These are phyloP conservation scores for Leccinellum albellum DNA, from an alignment of 768 basidiomycete genomes.

Conservation along the genomic window DNA sequence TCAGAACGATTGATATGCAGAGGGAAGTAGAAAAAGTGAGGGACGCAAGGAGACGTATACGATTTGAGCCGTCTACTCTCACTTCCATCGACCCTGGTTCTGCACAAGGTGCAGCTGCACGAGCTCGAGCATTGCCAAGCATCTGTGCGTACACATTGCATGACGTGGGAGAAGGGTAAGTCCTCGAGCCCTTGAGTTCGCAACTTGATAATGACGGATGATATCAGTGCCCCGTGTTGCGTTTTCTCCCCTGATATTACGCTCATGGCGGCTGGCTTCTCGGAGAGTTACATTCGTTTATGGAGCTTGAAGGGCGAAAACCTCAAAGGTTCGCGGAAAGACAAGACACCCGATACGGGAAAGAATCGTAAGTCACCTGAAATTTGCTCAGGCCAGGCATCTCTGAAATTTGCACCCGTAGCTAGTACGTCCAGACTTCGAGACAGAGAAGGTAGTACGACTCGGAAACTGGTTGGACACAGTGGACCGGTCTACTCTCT, in stretches of 20 bases:
- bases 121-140: conserved; percentile 77
- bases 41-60: conserved; percentile 89
- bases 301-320: conserved; percentile 96
- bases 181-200: conserved; percentile 1
- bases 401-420: conserved; percentile 26
- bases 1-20: conserved; percentile 83
- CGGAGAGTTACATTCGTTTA: conserved; percentile 90
- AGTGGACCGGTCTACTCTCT: conserved; percentile 95
- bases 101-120: conserved; percentile 49
- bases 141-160: conserved; percentile 95
- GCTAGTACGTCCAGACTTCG: conserved; percentile 56
- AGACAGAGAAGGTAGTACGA: conserved; percentile 75
- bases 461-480: conserved; percentile 95
- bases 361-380: conserved; percentile 57
- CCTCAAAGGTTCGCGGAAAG: conserved; percentile 70
- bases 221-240: conserved; percentile 70
- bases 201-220: conserved; percentile 9
- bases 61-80: conserved; percentile 73
- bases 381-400: background rate
- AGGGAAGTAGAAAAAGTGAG: conserved; percentile 86
- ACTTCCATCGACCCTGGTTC: conserved; percentile 54
- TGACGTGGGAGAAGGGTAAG: conserved; percentile 92
- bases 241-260: conserved; percentile 90
- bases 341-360: conserved; percentile 62
- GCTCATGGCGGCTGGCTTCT: conserved; percentile 90